Conservation (phyloP, 148 eudicot species). For the Polygonum aviculare region DNA sequence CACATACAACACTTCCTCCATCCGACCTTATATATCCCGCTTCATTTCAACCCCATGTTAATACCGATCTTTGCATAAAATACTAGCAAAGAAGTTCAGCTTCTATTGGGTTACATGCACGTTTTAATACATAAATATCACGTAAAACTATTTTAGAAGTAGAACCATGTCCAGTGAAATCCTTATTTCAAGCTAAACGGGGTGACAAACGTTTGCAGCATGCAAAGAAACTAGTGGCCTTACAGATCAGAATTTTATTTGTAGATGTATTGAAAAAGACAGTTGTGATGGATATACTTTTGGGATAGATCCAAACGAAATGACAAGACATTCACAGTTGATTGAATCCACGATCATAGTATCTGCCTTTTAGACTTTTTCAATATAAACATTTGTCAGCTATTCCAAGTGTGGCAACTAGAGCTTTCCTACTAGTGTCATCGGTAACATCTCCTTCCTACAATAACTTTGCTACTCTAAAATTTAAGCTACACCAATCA, state of each 20-base stretch:
- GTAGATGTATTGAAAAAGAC: not conserved
- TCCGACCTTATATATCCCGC: not conserved
- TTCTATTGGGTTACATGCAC: not conserved
- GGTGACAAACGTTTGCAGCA: not conserved
- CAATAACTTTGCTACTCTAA: not conserved
- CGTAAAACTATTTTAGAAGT: not conserved
- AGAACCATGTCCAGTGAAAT: not conserved
- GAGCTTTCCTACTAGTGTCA: not conserved
- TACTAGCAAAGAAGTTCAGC: not conserved
- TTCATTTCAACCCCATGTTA: not conserved
- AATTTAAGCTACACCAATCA: not conserved
- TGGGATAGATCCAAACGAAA: not conserved
- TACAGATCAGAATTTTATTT: not conserved
- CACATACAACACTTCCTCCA: not conserved
- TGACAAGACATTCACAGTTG: not conserved
- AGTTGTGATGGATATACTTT: not conserved
- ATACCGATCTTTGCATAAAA: not conserved
- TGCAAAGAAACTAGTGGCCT: not conserved
- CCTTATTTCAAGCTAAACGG: not conserved
- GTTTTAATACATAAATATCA: not conserved
- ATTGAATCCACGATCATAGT: not conserved
- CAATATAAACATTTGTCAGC: not conserved
- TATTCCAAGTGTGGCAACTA: not conserved
- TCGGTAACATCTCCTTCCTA: not conserved
- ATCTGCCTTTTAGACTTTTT: not conserved